Percentiles rank a stretch among this genome's conserved stretches.
These are phyloP conservation scores for Quercus rubra DNA, from an alignment of 306 rosid genomes.

Conservation along the genomic window DNA sequence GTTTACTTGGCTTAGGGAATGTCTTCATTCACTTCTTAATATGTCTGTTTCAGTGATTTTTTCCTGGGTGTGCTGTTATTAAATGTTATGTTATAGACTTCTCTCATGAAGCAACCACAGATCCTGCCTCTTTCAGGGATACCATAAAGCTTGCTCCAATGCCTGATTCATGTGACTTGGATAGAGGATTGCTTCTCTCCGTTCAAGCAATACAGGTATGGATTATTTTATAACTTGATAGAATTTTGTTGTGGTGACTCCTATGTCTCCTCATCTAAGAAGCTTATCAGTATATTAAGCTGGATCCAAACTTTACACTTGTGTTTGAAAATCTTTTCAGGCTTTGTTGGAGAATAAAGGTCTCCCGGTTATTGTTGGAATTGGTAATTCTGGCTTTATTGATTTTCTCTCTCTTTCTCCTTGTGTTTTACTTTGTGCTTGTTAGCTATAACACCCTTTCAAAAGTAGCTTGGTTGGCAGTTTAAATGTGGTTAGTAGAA, in stretches of 20 bases:
- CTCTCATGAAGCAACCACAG: conserved; percentile 99
- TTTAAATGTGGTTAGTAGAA: not conserved
- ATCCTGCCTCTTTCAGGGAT: conserved; percentile 97
- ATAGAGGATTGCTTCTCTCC: conserved; percentile 95
- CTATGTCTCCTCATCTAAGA: not conserved
- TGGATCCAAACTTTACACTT: conserved; percentile 12
- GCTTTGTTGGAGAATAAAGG: conserved; percentile 98
- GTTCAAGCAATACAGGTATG: conserved; percentile 98
- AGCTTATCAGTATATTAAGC: conserved; percentile 3
- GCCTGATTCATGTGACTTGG: conserved; percentile 97
- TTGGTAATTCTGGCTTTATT: conserved; percentile 59
- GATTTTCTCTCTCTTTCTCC: conserved; percentile 3
- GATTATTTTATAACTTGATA: conserved; percentile 18
- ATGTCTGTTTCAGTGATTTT: conserved; percentile 4
- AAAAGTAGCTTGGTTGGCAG: not conserved
- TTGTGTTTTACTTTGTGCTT: conserved; percentile 10
- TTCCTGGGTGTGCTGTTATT: conserved; percentile 21
- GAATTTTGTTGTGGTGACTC: conserved; percentile 23
- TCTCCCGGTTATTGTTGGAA: conserved; percentile 90
- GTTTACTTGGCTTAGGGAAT: conserved; percentile 39
- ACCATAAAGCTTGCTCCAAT: conserved; percentile 84
- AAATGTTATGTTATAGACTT: conserved; percentile 39
- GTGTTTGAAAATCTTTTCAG: conserved; percentile 46
- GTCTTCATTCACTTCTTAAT: conserved; percentile 9
- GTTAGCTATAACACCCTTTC: not conserved